A percentile compares a stretch with the other conserved stretches of the same genome.
Conservation (phyloP, 2,329 filamentous ascomycete genomes). For the Trichophyton simii region DNA sequence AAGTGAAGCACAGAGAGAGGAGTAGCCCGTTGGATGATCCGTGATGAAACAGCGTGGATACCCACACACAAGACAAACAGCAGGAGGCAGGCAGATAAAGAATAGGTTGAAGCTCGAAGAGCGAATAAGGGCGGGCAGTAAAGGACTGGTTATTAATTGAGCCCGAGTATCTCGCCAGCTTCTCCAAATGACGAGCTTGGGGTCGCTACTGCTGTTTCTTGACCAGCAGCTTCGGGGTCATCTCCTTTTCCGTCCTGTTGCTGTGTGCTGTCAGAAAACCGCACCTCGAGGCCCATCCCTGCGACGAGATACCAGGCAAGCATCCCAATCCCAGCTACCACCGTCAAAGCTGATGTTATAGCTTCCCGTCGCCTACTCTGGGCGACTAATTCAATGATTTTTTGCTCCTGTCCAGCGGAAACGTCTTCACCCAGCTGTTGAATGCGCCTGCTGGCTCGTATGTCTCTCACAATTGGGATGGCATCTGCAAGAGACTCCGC, state of each 20-base stretch:
- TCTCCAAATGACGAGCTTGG: not conserved
- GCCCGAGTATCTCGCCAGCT: not conserved
- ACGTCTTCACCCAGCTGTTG: conserved; percentile 23
- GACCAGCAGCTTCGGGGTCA: not conserved
- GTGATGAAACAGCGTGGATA: not conserved
- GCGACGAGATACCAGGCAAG: conserved; percentile 27
- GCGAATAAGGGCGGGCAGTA: not conserved
- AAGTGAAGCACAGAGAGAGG: not conserved
- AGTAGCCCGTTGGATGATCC: not conserved
- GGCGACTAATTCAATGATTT: conserved; percentile 17
- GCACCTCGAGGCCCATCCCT: not conserved
- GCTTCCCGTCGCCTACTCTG: conserved; percentile 23
- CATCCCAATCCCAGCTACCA: conserved; percentile 23
- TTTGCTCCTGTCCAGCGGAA: conserved; percentile 18
- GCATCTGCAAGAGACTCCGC: conserved; percentile 26
- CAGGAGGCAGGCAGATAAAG: not conserved
- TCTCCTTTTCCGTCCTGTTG: not conserved
- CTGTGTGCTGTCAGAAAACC: not conserved
- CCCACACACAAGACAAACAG: not conserved
- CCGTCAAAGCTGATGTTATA: conserved; percentile 25
- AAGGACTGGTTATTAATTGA: not conserved
- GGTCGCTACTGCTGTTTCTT: conserved; percentile 5
- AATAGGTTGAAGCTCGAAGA: not conserved
- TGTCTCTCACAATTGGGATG: conserved; percentile 26
- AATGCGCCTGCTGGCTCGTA: conserved; percentile 27